Evolutionary conservation across 805 yeast genomes (phyloP).

Genomic region (Schwanniomyces pseudopolymorphus): DNA sequence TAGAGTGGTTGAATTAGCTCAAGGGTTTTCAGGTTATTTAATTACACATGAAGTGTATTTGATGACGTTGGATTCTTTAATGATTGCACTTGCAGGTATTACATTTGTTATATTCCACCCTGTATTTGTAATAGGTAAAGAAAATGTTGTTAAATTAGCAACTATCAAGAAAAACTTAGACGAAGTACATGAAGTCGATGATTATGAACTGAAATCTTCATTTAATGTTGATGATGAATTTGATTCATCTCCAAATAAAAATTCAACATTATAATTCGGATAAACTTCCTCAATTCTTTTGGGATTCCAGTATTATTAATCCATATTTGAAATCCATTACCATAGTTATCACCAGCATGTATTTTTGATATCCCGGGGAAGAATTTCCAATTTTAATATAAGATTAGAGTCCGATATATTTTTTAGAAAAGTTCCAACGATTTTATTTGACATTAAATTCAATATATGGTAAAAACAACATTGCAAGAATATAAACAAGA

Average conservation of each 20-base stretch:
- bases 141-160: slow-evolving; percentile 24
- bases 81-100: slow-evolving; percentile 37
- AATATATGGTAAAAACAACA: too few relatives aligned
- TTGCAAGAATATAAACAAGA: too few relatives aligned
- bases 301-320: too few relatives aligned
- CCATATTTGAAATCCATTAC: too few relatives aligned
- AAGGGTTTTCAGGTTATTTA: slow-evolving; percentile 39
- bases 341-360: too few relatives aligned
- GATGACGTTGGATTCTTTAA: slow-evolving; percentile 38
- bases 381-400: too few relatives aligned
- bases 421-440: too few relatives aligned
- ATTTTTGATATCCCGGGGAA: too few relatives aligned
- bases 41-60: slow-evolving; percentile 35
- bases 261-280: too few relatives aligned
- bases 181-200: slow-evolving; percentile 9
- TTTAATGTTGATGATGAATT: neutral
- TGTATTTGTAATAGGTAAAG: slow-evolving; percentile 30
- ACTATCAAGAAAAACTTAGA: slow-evolving; percentile 26
- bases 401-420: too few relatives aligned
- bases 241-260: neutral
- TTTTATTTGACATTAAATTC: too few relatives aligned
- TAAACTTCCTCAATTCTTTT: too few relatives aligned
- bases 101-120: slow-evolving; percentile 42
- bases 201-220: neutral
- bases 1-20: slow-evolving; percentile 40